These are phyloP conservation scores for Macrolepiota fuliginosa DNA, from an alignment of 768 basidiomycete species.

Conservation along the genomic window DNA sequence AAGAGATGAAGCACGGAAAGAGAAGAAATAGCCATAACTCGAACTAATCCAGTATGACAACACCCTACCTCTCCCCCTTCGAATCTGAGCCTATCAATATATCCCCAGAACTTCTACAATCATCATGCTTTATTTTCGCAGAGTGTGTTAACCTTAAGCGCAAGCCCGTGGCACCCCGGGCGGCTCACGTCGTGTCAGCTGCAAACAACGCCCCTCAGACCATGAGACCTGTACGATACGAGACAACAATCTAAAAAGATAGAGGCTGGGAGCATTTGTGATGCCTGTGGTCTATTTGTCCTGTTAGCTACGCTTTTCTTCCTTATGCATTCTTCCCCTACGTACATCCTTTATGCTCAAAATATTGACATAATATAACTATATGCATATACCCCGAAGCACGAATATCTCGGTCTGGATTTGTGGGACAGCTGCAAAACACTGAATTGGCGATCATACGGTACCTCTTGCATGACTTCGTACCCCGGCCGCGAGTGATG, in stretches of 20 bases:
- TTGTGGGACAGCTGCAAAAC: not conserved
- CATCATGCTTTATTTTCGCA: no score
- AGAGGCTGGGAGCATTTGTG: not conserved
- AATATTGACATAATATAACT: constrained; percentile 17
- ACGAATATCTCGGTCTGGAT: not conserved
- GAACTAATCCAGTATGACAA: no score
- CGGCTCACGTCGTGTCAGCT: constrained; percentile 70
- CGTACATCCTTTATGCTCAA: constrained; percentile 8
- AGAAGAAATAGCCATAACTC: no score
- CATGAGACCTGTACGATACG: constrained; percentile 89
- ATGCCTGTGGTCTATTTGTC: constrained; percentile 22
- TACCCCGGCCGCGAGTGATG: not conserved
- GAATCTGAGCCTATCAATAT: no score
- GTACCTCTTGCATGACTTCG: no score
- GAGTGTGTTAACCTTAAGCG: constrained; percentile 87
- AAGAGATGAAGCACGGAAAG: no score
- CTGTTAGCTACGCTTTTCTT: constrained; percentile 22
- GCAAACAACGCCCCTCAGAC: constrained; percentile 85
- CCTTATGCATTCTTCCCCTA: constrained; percentile 12
- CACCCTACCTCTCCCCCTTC: no score
- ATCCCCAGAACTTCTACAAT: no score
- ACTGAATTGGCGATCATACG: no score
- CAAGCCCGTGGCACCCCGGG: constrained; percentile 79
- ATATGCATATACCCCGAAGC: constrained; percentile 9
- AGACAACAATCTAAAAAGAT: constrained; percentile 85